Evolutionary conservation across 352 stramenopile species (phyloP).

Genomic region (Phytophthora multivora): DNA sequence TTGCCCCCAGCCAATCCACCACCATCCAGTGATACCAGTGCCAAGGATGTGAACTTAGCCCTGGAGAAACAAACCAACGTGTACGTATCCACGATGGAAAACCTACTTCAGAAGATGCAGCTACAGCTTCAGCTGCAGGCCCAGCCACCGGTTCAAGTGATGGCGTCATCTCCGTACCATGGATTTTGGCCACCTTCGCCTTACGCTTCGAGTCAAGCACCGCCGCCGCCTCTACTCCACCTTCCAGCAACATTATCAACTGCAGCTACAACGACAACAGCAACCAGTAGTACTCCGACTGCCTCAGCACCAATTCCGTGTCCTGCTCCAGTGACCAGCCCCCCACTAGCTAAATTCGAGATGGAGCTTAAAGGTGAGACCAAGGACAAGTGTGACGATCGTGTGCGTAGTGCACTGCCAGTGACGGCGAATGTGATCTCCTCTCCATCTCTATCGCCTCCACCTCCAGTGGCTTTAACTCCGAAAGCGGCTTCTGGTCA

Average conservation of each 20-base stretch:
- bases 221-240: slow-evolving; percentile 16
- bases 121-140: slow-evolving; percentile 57
- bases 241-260: slow-evolving; percentile 6
- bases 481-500: slow-evolving; percentile 4
- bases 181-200: slow-evolving; percentile 34
- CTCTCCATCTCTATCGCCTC: background rate
- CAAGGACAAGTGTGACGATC: slow-evolving; percentile 7
- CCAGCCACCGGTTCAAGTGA: slow-evolving; percentile 32
- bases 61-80: slow-evolving; percentile 42
- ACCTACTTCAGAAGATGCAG: slow-evolving; percentile 68
- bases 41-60: slow-evolving; percentile 19
- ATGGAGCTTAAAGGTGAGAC: too few species aligned
- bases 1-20: background rate
- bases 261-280: background rate
- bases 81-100: slow-evolving; percentile 55
- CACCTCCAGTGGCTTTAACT: background rate
- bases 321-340: background rate
- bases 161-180: slow-evolving; percentile 25
- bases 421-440: slow-evolving; percentile 2
- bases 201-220: slow-evolving; percentile 19
- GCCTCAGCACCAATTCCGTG: background rate
- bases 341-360: background rate
- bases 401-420: slow-evolving; percentile 1
- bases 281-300: background rate
- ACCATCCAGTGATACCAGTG: slow-evolving; percentile 3